These are phyloP conservation scores for Talaromyces sp. DNA, from an alignment of 2,329 filamentous ascomycete species.

Conservation along the genomic window DNA sequence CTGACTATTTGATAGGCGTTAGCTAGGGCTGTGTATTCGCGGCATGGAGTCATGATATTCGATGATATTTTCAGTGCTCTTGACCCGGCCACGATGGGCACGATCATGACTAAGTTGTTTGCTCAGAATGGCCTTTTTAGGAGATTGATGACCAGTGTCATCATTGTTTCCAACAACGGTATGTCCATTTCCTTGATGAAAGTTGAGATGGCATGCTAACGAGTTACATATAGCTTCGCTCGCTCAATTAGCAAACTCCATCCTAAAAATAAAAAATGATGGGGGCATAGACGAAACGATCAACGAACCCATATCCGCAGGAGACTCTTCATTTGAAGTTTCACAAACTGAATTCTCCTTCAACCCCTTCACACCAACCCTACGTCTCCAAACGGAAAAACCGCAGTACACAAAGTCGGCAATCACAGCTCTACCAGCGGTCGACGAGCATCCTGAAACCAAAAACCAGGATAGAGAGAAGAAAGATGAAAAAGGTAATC, in stretches of 20 bases:
- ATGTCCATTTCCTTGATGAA: too few species aligned
- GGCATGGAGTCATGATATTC: slow-evolving; percentile 13
- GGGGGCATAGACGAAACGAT: background rate
- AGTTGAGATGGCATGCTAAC: background rate
- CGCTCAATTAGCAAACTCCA: background rate
- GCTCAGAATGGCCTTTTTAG: slow-evolving; percentile 3
- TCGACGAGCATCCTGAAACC: background rate
- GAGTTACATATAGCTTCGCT: background rate
- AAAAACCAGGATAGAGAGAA: background rate
- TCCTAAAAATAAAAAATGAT: background rate
- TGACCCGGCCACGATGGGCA: slow-evolving; percentile 11
- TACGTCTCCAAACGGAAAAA: background rate
- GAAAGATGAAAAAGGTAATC: background rate
- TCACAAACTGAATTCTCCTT: background rate
- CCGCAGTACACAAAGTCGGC: background rate
- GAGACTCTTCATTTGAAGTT: background rate
- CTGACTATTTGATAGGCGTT: background rate
- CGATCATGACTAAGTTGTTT: slow-evolving; percentile 3
- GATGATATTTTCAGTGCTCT: slow-evolving; percentile 19
- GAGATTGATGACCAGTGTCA: background rate
- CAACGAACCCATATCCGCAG: background rate
- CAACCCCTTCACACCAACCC: background rate
- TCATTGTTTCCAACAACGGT: slow-evolving; percentile 5
- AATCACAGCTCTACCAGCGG: background rate
- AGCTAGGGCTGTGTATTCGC: slow-evolving; percentile 54